Evolutionary conservation across 768 basidiomycete species (phyloP), one percentile per base, ranked within the genome.

Genomic region (Russula dissimulans): DNA sequence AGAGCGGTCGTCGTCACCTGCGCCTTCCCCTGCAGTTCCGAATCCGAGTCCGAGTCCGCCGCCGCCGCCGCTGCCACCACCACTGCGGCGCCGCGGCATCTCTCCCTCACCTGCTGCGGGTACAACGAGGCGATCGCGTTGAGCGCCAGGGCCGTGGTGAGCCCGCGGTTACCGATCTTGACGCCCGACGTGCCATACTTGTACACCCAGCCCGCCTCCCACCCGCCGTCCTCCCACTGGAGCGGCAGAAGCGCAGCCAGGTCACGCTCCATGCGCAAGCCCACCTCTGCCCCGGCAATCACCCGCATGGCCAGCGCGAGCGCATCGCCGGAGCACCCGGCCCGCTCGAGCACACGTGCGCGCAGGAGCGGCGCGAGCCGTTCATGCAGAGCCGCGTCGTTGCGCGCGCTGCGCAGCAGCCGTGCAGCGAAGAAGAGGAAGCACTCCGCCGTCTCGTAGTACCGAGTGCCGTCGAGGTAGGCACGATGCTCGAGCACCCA

Each of bases 241-340:
- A 81, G 66, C 5, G 73, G 67, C 3, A 79, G 72, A 7, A 85
- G 74, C 18, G 70, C 66, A 8, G 73, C 70, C 8, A 81, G 62
- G 66, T 84, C 83, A 1, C 75, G 69, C 15, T 77, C 71, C 65
- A 79, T 71, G 31, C 67, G 65, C 17, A 81, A 52, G 6, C 76
- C 79, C 12, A 79, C 70, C 11, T 68, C 71, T 1, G 72, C 69
- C 42, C 78, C 77, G 1, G 76, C 77, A 18, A 80, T 61, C 49
- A 85, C 73, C 0, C 82, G 80, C 79, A 82, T 81, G 0, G 81
- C 78, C 1, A 84, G 76, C 6, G 80, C 79, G n/a, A 82, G 69
- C 2, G 82, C 74, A 64, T 81, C 81, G 26, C 79, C 80, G 6
- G 73, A 69, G 1, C 71, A 73, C 7, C 81, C 81, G 22, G 79